These are phyloP conservation scores for Phytopythium sindhum DNA, from an alignment of 352 stramenopile species.

Conservation along the genomic window DNA sequence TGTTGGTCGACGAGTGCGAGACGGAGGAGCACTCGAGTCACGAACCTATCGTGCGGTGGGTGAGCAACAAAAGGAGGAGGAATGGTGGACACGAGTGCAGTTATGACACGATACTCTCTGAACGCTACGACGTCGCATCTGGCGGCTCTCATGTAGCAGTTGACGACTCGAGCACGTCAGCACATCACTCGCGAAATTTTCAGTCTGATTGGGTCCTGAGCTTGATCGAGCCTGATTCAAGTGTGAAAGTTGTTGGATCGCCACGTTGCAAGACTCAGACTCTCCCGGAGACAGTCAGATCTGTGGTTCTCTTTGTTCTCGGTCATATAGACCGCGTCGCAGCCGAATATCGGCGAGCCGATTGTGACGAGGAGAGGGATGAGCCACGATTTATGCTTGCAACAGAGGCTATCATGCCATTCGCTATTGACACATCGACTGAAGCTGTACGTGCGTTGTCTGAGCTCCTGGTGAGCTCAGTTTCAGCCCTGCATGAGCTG, in stretches of 20 bases:
- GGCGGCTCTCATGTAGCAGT: neutral
- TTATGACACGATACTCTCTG: neutral
- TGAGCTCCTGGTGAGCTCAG: conserved; percentile 16
- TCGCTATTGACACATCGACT: conserved; percentile 32
- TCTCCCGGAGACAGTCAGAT: neutral
- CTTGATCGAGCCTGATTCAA: neutral
- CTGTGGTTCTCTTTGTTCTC: conserved; percentile 32
- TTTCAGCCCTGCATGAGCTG: neutral
- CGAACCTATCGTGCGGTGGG: neutral
- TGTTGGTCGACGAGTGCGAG: conserved; percentile 54
- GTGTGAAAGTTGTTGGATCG: neutral
- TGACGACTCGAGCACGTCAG: neutral
- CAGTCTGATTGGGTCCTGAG: neutral
- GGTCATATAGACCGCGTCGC: conserved; percentile 44
- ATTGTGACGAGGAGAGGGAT: neutral
- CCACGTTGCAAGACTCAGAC: neutral
- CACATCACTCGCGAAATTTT: neutral
- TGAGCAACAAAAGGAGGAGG: neutral
- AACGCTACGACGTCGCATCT: neutral
- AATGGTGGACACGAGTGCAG: neutral
- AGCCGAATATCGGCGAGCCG: conserved; percentile 15
- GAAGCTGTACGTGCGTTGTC: conserved; percentile 24
- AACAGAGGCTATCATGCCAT: conserved; percentile 17
- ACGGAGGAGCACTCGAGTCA: neutral
- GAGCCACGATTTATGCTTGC: neutral